A percentile compares a stretch with the other conserved stretches of the same genome.
phyloP scores from a whole-genome alignment of 2,329 filamentous ascomycete genomes.

The Ophiosphaerella narmari region DNA sequence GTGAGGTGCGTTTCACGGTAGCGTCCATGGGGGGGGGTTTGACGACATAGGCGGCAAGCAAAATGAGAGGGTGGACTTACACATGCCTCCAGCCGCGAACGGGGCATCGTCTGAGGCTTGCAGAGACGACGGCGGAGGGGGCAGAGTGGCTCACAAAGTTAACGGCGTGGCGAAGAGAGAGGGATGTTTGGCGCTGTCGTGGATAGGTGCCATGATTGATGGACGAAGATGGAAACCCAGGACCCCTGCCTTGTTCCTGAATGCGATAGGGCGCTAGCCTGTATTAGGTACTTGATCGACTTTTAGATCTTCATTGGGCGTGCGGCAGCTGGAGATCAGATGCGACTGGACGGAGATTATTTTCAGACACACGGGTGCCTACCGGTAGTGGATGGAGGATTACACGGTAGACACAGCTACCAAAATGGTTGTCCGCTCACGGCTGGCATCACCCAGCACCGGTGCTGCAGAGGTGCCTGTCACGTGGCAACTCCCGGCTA shows the following conservation, averaged over 20 bases:
- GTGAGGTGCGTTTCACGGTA: conserved; percentile 22
- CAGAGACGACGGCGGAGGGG: conserved; percentile 21
- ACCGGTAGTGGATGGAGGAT: too few species aligned
- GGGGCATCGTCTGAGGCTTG: conserved; percentile 39
- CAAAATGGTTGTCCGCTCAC: too few species aligned
- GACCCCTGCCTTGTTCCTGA: conserved; percentile 7
- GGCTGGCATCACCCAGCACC: too few species aligned
- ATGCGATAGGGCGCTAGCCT: conserved; percentile 1
- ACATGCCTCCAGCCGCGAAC: conserved; percentile 43
- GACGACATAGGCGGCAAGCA: conserved; percentile 5
- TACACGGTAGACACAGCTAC: too few species aligned
- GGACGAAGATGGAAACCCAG: neutral
- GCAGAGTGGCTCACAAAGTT: conserved; percentile 18
- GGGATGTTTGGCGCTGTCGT: neutral
- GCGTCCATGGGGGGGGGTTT: conserved; percentile 18
- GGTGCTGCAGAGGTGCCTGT: too few species aligned
- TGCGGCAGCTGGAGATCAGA: conserved; percentile 7
- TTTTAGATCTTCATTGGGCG: conserved; percentile 1
- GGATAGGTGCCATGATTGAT: conserved; percentile 1
- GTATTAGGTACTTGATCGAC: neutral
- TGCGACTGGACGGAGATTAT: neutral
- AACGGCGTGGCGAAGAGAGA: conserved; percentile 5
- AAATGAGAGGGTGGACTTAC: conserved; percentile 28
- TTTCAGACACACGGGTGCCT: neutral
- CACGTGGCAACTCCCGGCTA: neutral